These are phyloP conservation scores for Asterionellopsis glacialis DNA, from an alignment of 108 stramenopile genomes.

Conservation along the genomic window DNA sequence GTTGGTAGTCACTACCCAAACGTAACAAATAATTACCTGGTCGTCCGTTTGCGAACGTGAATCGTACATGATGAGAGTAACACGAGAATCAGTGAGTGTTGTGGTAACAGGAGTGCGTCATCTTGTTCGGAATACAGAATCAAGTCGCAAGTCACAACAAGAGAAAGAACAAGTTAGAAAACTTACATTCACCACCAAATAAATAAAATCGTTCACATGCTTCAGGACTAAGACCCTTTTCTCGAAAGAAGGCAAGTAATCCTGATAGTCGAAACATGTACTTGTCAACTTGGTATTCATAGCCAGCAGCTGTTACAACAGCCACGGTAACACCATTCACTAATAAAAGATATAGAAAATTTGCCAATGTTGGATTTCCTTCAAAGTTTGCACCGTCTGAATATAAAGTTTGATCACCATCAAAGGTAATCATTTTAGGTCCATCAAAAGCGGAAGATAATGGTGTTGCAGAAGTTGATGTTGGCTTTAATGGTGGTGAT, in stretches of 20 bases:
- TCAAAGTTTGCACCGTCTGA: conserved; percentile 90
- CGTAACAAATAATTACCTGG: conserved; percentile 62
- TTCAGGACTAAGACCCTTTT: conserved; percentile 44
- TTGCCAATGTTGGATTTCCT: conserved; percentile 72
- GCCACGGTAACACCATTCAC: conserved; percentile 78
- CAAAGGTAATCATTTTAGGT: conserved; percentile 84
- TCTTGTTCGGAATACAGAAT: too few species aligned
- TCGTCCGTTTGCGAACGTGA: too few species aligned
- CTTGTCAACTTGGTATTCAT: conserved; percentile 82
- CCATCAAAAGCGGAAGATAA: conserved; percentile 57
- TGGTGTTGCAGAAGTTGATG: background rate
- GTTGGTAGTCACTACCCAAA: conserved; percentile 67
- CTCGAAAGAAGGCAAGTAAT: conserved; percentile 69
- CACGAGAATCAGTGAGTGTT: too few species aligned
- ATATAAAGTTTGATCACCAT: conserved; percentile 93
- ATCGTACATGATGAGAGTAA: too few species aligned
- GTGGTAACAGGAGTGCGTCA: too few species aligned
- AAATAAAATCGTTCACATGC: conserved; percentile 85
- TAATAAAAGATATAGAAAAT: conserved; percentile 68
- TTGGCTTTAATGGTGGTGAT: conserved; percentile 2
- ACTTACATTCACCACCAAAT: conserved; percentile 92
- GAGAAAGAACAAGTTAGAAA: conserved; percentile 1
- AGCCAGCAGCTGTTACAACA: conserved; percentile 93
- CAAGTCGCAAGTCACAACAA: too few species aligned
- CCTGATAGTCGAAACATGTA: conserved; percentile 86